A percentile compares a stretch with the other conserved stretches of the same genome.
Conservation (phyloP, 2,329 filamentous ascomycete genomes). For the Cladosporium cucumerinum region DNA sequence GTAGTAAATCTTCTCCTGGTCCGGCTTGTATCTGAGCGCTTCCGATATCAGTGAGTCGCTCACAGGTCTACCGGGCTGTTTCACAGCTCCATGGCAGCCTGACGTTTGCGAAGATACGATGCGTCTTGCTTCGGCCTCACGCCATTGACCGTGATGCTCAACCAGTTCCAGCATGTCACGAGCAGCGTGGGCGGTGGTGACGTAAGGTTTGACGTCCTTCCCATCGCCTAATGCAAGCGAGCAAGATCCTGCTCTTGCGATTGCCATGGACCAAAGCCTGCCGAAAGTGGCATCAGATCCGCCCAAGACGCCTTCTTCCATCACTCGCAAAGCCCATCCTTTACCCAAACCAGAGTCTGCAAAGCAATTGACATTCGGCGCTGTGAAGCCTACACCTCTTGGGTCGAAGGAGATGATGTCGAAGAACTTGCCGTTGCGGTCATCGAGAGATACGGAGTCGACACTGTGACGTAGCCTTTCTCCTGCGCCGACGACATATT, state of each 20-base stretch:
- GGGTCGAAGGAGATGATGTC: conserved; percentile 48
- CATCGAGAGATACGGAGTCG: conserved; percentile 17
- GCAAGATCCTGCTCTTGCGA: conserved; percentile 34
- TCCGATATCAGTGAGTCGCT: neutral
- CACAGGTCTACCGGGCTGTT: neutral
- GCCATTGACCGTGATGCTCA: conserved; percentile 39
- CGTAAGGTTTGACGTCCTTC: conserved; percentile 42
- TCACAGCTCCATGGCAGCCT: neutral
- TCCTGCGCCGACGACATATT: conserved; percentile 30
- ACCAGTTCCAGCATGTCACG: conserved; percentile 50
- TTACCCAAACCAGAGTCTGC: conserved; percentile 30
- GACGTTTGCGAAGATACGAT: neutral
- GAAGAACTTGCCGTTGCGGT: conserved; percentile 35
- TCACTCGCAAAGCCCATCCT: conserved; percentile 38
- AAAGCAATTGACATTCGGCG: conserved; percentile 37
- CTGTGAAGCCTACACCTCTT: conserved; percentile 38
- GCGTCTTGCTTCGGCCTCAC: conserved; percentile 28
- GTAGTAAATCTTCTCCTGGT: conserved; percentile 36
- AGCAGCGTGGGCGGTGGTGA: conserved; percentile 47
- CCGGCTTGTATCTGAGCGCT: conserved; percentile 23
- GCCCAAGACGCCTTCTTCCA: conserved; percentile 35
- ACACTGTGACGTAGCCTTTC: conserved; percentile 20
- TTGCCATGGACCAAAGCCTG: conserved; percentile 41
- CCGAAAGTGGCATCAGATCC: conserved; percentile 42
- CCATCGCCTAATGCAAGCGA: conserved; percentile 26